These are phyloP conservation scores for Colletotrichum spaethianum DNA, from an alignment of 2,329 filamentous ascomycete species.

Conservation along the genomic window DNA sequence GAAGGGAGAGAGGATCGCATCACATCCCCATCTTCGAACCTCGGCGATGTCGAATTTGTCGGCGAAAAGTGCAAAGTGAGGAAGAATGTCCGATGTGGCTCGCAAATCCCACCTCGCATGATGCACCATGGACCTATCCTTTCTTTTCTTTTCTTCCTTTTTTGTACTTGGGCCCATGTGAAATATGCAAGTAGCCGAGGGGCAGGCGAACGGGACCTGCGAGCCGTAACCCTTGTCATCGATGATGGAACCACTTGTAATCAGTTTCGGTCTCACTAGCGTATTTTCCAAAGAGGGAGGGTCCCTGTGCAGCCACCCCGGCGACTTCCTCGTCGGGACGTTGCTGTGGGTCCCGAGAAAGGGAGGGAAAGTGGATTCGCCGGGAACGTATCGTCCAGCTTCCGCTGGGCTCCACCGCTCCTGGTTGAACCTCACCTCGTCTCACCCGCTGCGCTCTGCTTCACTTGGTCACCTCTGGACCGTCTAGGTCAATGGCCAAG, in stretches of 20 bases:
- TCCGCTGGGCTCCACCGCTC: constrained; percentile 4
- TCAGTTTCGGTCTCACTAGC: constrained; percentile 9
- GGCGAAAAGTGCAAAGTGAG: constrained; percentile 5
- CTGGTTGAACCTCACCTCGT: constrained; percentile 11
- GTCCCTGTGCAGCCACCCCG: not conserved
- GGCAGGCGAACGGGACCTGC: constrained; percentile 33
- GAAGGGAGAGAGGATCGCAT: too few species aligned
- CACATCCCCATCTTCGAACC: not conserved
- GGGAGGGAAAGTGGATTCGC: not conserved
- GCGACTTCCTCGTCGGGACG: not conserved
- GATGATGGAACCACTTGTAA: constrained; percentile 21
- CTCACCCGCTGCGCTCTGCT: not conserved
- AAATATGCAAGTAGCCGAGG: constrained; percentile 28
- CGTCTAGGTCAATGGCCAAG: not conserved
- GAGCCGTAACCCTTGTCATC: constrained; percentile 28
- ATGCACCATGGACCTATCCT: not conserved
- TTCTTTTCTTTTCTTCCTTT: not conserved
- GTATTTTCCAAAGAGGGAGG: not conserved
- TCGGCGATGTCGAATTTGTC: constrained; percentile 1
- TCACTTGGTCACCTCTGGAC: not conserved
- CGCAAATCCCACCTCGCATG: not conserved
- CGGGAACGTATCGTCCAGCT: not conserved
- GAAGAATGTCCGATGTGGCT: constrained; percentile 2
- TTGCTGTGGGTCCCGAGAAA: not conserved
- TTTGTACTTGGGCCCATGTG: constrained; percentile 13